A percentile compares a stretch with the other conserved stretches of the same genome.
phyloP scores from a whole-genome alignment of 495 filamentous ascomycete genomes.

The Talaromyces stipitatus region DNA sequence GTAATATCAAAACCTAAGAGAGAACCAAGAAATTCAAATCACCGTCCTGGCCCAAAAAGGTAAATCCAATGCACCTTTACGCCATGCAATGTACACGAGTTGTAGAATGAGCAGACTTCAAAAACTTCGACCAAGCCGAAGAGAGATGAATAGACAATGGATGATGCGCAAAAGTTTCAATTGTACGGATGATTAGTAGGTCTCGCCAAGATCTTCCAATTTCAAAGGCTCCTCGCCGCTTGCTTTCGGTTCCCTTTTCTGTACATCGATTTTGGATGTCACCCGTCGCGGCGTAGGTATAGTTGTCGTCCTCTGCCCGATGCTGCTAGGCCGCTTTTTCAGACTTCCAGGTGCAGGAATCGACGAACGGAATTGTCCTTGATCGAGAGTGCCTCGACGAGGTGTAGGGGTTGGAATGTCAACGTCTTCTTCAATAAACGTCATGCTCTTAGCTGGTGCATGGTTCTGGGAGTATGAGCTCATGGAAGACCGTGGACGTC shows the following conservation, averaged over 20 bases:
- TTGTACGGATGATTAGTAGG: slow-evolving; percentile 36
- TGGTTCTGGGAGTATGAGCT: slow-evolving; percentile 27
- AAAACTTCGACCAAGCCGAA: not conserved
- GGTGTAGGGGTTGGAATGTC: slow-evolving; percentile 30
- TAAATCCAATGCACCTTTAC: not conserved
- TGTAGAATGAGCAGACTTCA: not conserved
- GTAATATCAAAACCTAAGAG: not conserved
- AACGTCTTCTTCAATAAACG: slow-evolving; percentile 36
- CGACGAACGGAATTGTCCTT: slow-evolving; percentile 25
- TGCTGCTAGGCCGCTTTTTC: slow-evolving; percentile 46
- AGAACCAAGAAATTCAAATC: not conserved
- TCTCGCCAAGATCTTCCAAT: slow-evolving; percentile 58
- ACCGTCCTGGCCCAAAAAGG: not conserved
- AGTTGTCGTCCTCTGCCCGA: slow-evolving; percentile 24
- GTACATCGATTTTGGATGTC: slow-evolving; percentile 35
- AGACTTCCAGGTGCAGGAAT: slow-evolving; percentile 25
- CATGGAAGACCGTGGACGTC: slow-evolving; percentile 40
- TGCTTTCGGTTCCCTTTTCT: slow-evolving; percentile 42
- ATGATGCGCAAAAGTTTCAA: not conserved
- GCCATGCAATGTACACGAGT: not conserved
- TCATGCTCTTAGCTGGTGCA: slow-evolving; percentile 29
- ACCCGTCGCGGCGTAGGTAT: slow-evolving; percentile 46
- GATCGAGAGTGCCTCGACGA: slow-evolving; percentile 16
- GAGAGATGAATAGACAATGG: not conserved
- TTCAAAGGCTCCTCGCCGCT: slow-evolving; percentile 43